A percentile compares a stretch with the other conserved stretches of the same genome.
phyloP scores from a whole-genome alignment of 2,329 filamentous ascomycete species.

The Diaporthe citriasiana region DNA sequence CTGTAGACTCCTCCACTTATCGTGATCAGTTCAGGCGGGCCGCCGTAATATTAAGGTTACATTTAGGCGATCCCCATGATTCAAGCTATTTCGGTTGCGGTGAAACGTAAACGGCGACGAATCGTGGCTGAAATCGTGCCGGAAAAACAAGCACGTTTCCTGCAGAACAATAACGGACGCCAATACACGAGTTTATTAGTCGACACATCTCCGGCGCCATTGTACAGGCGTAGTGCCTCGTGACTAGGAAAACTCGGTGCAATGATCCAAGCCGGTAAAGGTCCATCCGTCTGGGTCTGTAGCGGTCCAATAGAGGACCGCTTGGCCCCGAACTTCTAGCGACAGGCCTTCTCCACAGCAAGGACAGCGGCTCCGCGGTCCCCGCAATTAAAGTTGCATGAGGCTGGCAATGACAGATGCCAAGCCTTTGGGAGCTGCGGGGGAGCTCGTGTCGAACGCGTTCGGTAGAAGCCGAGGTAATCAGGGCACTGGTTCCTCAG shows the following conservation, averaged over 20 bases:
- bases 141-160: conserved; percentile 29
- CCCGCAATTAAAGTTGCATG: conserved; percentile 13
- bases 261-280: conserved; percentile 11
- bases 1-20: conserved; percentile 18
- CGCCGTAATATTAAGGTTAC: conserved; percentile 9
- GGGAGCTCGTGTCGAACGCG: conserved; percentile 11
- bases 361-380: conserved; percentile 12
- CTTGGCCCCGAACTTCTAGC: conserved; percentile 1
- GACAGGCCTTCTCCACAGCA: conserved; percentile 9
- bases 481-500: not conserved
- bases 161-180: not conserved
- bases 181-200: not conserved
- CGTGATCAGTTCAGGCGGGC: conserved; percentile 24
- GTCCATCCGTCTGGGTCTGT: not conserved
- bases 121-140: not conserved
- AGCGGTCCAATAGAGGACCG: conserved; percentile 20
- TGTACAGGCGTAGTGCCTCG: not conserved
- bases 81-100: conserved; percentile 17
- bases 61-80: conserved; percentile 28
- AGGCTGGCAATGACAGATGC: conserved; percentile 16
- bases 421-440: conserved; percentile 8
- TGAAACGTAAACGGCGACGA: not conserved
- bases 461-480: conserved; percentile 7
- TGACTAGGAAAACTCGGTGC: not conserved
- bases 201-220: conserved; percentile 8